Base-by-base conservation (phyloP, 148 eudicot genomes). In the Fagopyrum esculentum region DNA sequence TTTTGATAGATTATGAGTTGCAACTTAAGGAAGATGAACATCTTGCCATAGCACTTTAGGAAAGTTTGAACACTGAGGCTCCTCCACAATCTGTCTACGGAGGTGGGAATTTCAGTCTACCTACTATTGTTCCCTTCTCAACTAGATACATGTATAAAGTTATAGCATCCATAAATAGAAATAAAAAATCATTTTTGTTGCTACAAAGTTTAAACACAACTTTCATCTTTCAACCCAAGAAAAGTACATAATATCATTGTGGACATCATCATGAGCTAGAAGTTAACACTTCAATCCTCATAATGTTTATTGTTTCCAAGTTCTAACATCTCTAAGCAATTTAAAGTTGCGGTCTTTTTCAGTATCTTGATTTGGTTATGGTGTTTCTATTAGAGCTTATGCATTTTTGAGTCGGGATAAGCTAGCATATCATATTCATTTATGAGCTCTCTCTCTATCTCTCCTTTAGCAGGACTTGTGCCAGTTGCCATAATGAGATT, bases 1-100 rank as follows among this genome's bases (percentile, higher is more conserved):
- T 19, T 72, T 75, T 61, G 69, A 9, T 69, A 91, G 93, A 86
- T 69, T 56, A 71, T 78, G 88, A 86, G 15, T 82, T 85, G 35
- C 93, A 86, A 72, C 56, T 89, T 73, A 83, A 88, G 85, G 95
- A 90, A 83, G 95, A 90, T 81, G 95, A 90, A 77, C 82, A 75
- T 81, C 84, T 90, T 74, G 95, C 95, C 30, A 82, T 87, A 83
- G 88, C 95, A 76, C 74, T 90, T 45, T 91, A 90, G 77, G 95
- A 90, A 82, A 90, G 94, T 77, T 77, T 88, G 78, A 82, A 80
- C 73, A 78, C 61, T 12, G 90, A 84, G 75, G 85, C 91, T 78
- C 87, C 87, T 74, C 82, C 89, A 1, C 78, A 54, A 50, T 52
- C 72, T 64, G 82, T 43, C 55, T 77, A 80, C 76, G 84, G 80